Conservation (phyloP, 805 yeast genomes). For the Candida mattraensis region DNA sequence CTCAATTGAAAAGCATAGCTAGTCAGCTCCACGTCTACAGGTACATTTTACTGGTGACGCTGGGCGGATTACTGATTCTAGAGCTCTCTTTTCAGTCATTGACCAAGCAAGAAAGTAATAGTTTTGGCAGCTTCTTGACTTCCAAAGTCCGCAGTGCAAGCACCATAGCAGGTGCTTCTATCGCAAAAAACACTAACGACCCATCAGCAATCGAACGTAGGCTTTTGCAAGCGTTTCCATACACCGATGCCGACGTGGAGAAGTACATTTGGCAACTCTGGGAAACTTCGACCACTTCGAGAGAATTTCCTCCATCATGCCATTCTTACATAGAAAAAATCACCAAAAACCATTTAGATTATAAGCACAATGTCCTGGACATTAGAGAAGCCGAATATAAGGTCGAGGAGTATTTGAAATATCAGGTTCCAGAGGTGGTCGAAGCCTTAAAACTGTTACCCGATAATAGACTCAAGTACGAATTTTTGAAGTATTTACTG, state of each 20-base stretch:
- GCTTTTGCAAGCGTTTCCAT: constrained; percentile 17
- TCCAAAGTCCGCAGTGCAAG: constrained; percentile 1
- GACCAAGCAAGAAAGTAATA: not conserved
- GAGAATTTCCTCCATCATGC: constrained; percentile 10
- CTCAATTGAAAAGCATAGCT: too few species aligned
- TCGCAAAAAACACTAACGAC: constrained; percentile 13
- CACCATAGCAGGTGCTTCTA: constrained; percentile 1
- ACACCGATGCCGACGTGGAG: constrained; percentile 15
- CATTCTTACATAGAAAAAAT: constrained; percentile 7
- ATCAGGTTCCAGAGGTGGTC: constrained; percentile 45
- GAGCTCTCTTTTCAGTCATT: too few species aligned
- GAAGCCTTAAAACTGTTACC: constrained; percentile 48
- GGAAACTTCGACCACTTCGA: constrained; percentile 9
- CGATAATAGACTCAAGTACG: constrained; percentile 45
- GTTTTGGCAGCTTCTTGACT: not conserved
- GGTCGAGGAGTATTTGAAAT: constrained; percentile 12
- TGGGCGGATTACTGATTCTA: too few species aligned
- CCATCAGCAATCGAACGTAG: constrained; percentile 18
- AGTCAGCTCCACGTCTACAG: too few species aligned
- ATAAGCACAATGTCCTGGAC: constrained; percentile 10
- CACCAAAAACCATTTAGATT: constrained; percentile 10
- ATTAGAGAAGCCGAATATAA: constrained; percentile 10
- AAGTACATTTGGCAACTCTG: constrained; percentile 21
- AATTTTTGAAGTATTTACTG: constrained; percentile 51
- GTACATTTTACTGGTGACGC: too few species aligned